Conservation (phyloP, 2,329 filamentous ascomycete species). For the Chaetothyriales sp. region DNA sequence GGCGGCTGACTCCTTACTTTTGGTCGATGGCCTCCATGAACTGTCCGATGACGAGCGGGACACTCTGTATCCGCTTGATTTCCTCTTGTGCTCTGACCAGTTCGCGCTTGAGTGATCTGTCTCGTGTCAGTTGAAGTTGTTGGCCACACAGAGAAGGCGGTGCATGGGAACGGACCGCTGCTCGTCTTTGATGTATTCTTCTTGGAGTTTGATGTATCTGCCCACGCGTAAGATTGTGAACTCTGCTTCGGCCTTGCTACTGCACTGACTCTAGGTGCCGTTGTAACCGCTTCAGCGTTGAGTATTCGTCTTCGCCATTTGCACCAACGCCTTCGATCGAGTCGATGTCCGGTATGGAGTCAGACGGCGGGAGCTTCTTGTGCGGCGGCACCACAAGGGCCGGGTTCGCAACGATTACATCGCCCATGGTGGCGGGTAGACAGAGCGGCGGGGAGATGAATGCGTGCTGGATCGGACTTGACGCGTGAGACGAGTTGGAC, state of each 20-base stretch:
- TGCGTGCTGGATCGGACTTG: neutral
- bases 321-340: slow-evolving; percentile 69
- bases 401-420: slow-evolving; percentile 73
- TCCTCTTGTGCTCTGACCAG: slow-evolving; percentile 95
- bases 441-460: neutral
- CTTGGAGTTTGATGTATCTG: slow-evolving; percentile 90
- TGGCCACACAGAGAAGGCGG: neutral
- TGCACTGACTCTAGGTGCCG: slow-evolving; percentile 71
- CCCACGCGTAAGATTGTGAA: slow-evolving; percentile 19
- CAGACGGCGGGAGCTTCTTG: slow-evolving; percentile 63
- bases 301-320: slow-evolving; percentile 85
- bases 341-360: slow-evolving; percentile 77
- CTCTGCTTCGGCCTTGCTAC: neutral
- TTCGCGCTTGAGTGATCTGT: slow-evolving; percentile 87
- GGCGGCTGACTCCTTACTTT: slow-evolving; percentile 50
- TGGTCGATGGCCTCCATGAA: slow-evolving; percentile 99
- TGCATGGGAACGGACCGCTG: slow-evolving; percentile 56
- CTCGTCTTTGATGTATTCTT: slow-evolving; percentile 99
- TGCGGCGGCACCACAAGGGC: slow-evolving; percentile 59
- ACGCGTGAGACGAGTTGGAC: neutral
- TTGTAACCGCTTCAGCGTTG: slow-evolving; percentile 89
- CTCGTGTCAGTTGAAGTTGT: slow-evolving; percentile 3
- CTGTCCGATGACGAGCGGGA: slow-evolving; percentile 93
- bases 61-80: slow-evolving; percentile 98
- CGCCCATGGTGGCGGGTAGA: slow-evolving; percentile 50